Percentiles rank a stretch among this genome's conserved stretches.
These are phyloP conservation scores for Ascoidea asiatica DNA, from an alignment of 805 yeast species.

Conservation along the genomic window DNA sequence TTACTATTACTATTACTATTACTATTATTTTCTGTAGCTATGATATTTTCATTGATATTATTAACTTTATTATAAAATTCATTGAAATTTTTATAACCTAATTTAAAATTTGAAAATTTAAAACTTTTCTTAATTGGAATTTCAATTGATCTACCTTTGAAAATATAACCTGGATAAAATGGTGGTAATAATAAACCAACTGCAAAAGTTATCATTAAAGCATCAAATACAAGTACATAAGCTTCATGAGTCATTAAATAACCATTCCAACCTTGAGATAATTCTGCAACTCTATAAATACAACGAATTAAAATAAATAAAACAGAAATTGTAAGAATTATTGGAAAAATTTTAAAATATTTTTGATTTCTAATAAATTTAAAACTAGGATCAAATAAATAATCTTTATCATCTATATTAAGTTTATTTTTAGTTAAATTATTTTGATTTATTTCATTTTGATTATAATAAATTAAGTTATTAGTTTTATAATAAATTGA, in stretches of 20 bases:
- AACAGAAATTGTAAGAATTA: constrained; percentile 31
- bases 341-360: constrained; percentile 29
- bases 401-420: background rate
- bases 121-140: background rate
- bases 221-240: constrained; percentile 46
- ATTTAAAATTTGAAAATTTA: background rate
- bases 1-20: no score
- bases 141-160: constrained; percentile 16
- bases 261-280: constrained; percentile 61
- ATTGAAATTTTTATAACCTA: background rate
- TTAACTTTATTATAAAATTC: no score
- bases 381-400: constrained; percentile 21
- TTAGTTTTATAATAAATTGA: constrained; percentile 17
- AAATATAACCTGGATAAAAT: constrained; percentile 50
- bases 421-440: no score
- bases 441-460: background rate
- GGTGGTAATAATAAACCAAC: constrained; percentile 28
- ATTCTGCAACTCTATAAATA: constrained; percentile 57
- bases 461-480: background rate
- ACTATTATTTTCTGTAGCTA: no score
- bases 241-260: constrained; percentile 43
- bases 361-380: constrained; percentile 19
- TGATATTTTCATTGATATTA: no score
- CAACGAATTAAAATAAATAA: constrained; percentile 50
- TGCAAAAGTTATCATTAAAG: constrained; percentile 42